Conservation (phyloP, 306 rosid species). For the Lithocarpus polystachyus region DNA sequence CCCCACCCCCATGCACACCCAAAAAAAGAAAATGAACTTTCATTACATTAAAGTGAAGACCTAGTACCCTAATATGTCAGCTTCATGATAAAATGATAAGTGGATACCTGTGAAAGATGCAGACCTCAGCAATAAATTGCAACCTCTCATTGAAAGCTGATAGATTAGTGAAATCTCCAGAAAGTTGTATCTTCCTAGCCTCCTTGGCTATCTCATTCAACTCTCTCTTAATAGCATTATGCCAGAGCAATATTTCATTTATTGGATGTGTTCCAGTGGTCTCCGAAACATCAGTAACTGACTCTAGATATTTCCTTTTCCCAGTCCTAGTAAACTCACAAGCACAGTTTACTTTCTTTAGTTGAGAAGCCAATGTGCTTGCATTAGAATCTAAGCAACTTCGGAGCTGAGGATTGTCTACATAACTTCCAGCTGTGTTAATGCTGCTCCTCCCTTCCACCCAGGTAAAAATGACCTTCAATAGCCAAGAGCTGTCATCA, state of each 20-base stretch:
- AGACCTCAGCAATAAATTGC: conserved; percentile 96
- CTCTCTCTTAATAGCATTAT: conserved; percentile 88
- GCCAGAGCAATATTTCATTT: conserved; percentile 95
- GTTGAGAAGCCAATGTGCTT: conserved; percentile 40
- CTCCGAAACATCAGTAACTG: conserved; percentile 52
- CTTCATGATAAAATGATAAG: conserved; percentile 16
- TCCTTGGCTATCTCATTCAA: conserved; percentile 75
- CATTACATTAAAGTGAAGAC: conserved; percentile 13
- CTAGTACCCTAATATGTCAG: not conserved
- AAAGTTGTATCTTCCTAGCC: conserved; percentile 46
- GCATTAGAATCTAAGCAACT: conserved; percentile 33
- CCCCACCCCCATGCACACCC: not conserved
- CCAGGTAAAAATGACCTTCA: conserved; percentile 94
- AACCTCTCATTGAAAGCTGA: conserved; percentile 85
- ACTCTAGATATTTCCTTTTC: conserved; percentile 75
- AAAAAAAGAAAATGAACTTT: conserved; percentile 11
- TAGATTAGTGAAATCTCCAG: conserved; percentile 78
- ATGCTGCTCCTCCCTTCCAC: conserved; percentile 59
- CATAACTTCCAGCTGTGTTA: conserved; percentile 31
- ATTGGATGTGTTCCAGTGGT: conserved; percentile 66
- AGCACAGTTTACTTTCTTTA: conserved; percentile 47
- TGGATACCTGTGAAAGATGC: conserved; percentile 94
- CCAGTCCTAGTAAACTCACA: conserved; percentile 62
- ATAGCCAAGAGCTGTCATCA: conserved; percentile 26
- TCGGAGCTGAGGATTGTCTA: conserved; percentile 43